Evolutionary conservation across 2,329 filamentous ascomycete genomes (phyloP), one percentile per base, ranked within the genome.

Genomic region (Chlorencoelia australis): DNA sequence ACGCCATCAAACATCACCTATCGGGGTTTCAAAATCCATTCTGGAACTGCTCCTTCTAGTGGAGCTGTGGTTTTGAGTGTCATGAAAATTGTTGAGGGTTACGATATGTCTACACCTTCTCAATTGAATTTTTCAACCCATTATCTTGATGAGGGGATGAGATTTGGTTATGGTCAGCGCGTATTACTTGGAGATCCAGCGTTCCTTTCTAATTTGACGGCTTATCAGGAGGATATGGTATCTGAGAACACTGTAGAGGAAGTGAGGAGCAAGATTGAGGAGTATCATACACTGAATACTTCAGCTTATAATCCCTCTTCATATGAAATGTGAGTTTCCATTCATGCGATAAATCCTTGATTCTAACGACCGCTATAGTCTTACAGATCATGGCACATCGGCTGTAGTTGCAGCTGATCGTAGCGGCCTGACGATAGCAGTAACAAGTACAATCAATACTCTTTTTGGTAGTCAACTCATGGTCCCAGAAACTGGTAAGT

Each of bases 1-100:
- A 64, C 75, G 11, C 68, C 80, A 3, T 66, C 79, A 2, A 68
- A 69, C 45, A 74, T 79, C 45, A 66, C 71, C 4, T 87, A 82
- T 58, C 70, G 80, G 11, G 82, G 78, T 20, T 82, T 76, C 58
- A 78, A 73, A 34, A 66, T 96, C 19, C 75, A 75, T 42, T 68
- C 73, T 17, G 72, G 79, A 18, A 76, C 76, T 27, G 79, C 86
- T 0, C 89, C 89, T 0, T 81, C 82, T 11, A 82, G 82, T 48
- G 89, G 89, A 7, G 73, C 73, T 29, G 77, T 95, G 2, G 76
- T 75, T 4, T 65, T 94, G 49, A 77, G 74, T 38, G 77, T 80
- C 3, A 66, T 96, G 52, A 93, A 91, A 40, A 82, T 79, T 16
- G 60, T 89, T 27, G 70, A 79, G 42, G 82, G 82, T 0, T 93